Percentiles rank a stretch among this genome's conserved stretches.
These are phyloP conservation scores for Teratosphaeria gauchensis DNA, from an alignment of 2,329 filamentous ascomycete species.

Conservation along the genomic window DNA sequence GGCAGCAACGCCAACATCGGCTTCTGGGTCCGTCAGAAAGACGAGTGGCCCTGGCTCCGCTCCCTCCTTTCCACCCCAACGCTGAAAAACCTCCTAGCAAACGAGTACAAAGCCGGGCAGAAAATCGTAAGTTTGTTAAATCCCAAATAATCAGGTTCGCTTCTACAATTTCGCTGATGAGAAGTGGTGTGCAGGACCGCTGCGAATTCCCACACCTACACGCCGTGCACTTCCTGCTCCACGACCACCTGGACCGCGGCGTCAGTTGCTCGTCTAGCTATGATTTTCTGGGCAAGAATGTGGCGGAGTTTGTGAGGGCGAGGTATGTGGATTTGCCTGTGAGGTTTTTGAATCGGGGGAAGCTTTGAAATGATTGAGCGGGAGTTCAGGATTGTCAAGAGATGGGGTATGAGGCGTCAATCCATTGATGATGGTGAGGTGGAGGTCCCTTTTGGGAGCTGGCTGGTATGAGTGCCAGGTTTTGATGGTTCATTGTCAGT, in stretches of 20 bases:
- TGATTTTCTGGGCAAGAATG: slow-evolving; percentile 26
- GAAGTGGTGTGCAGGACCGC: slow-evolving; percentile 15
- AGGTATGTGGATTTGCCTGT: slow-evolving; percentile 22
- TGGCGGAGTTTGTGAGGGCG: slow-evolving; percentile 23
- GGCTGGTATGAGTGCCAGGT: too few species aligned
- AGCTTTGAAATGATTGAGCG: slow-evolving; percentile 4
- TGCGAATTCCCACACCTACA: slow-evolving; percentile 24
- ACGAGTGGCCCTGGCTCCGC: slow-evolving; percentile 27
- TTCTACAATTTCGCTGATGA: background rate
- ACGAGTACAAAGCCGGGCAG: slow-evolving; percentile 24
- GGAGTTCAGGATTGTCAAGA: too few species aligned
- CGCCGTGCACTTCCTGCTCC: slow-evolving; percentile 26
- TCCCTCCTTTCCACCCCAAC: slow-evolving; percentile 18
- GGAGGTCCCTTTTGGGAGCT: too few species aligned
- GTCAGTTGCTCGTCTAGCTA: slow-evolving; percentile 23
- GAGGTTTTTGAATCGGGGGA: slow-evolving; percentile 23
- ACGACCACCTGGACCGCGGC: slow-evolving; percentile 25
- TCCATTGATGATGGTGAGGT: too few species aligned
- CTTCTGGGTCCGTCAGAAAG: slow-evolving; percentile 31
- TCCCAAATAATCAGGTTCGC: too few species aligned
- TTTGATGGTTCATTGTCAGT: background rate
- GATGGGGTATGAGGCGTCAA: too few species aligned
- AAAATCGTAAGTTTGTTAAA: slow-evolving; percentile 19
- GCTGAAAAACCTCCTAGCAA: slow-evolving; percentile 21
- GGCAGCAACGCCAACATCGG: slow-evolving; percentile 26